A percentile compares a stretch with the other conserved stretches of the same genome.
Conservation (phyloP, 2,329 filamentous ascomycete species). For the Hypomyces perniciosus region DNA sequence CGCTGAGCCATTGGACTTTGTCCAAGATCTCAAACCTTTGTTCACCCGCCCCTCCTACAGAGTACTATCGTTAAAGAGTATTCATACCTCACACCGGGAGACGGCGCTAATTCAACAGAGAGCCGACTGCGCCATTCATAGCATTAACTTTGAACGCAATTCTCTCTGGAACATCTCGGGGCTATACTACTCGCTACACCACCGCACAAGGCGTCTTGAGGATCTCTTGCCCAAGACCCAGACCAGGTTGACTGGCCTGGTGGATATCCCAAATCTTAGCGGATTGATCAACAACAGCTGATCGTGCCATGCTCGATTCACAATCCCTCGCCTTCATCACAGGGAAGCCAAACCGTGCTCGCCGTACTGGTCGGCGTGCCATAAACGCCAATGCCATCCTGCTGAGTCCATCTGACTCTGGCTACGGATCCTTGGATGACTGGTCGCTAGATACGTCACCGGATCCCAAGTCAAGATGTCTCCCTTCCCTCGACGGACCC, state of each 20-base stretch:
- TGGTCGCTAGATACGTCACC: conserved; percentile 11
- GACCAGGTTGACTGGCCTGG: too few relatives aligned
- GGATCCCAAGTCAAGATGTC: background rate
- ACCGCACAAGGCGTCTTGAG: too few relatives aligned
- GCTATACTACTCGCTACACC: too few relatives aligned
- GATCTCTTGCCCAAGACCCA: too few relatives aligned
- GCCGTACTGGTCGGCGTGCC: background rate
- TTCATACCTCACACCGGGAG: conserved; percentile 15
- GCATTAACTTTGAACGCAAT: background rate
- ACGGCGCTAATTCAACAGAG: background rate
- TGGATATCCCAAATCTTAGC: background rate
- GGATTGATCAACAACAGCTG: background rate
- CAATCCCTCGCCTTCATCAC: background rate
- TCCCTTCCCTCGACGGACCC: conserved; percentile 8
- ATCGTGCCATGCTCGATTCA: conserved; percentile 8
- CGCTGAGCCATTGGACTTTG: too few relatives aligned
- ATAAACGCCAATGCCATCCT: conserved; percentile 3
- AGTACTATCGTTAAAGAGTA: conserved; percentile 13
- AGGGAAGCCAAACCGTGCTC: conserved; percentile 3
- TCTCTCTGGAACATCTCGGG: background rate
- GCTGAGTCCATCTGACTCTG: conserved; percentile 23
- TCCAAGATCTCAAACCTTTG: too few relatives aligned
- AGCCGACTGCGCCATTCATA: too few relatives aligned
- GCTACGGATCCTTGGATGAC: conserved; percentile 24
- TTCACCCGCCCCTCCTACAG: too few relatives aligned